These are phyloP conservation scores for Ogataea pilisensis DNA, from an alignment of 805 yeast species.

Conservation along the genomic window DNA sequence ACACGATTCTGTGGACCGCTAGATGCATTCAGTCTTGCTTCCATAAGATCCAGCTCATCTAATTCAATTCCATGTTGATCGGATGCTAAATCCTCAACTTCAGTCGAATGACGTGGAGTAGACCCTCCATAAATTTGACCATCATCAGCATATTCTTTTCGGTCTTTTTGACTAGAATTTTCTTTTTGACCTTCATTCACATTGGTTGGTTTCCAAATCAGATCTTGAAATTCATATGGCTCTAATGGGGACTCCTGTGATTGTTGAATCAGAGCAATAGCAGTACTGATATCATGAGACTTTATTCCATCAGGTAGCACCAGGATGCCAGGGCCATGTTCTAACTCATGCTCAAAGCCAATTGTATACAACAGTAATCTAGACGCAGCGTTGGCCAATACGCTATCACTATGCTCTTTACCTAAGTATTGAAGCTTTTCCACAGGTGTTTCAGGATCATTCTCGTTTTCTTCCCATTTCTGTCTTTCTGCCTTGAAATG, in stretches of 20 bases:
- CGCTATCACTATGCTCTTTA: conserved; percentile 4
- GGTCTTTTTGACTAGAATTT: conserved; percentile 4
- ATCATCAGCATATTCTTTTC: conserved; percentile 24
- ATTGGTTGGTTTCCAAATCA: not conserved
- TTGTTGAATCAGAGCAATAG: conserved; percentile 15
- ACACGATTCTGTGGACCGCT: no score
- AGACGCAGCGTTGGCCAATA: conserved; percentile 11
- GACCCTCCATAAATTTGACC: conserved; percentile 12
- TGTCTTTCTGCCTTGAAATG: conserved; percentile 23
- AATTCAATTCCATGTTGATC: conserved; percentile 29
- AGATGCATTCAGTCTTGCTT: conserved; percentile 29
- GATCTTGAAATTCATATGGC: conserved; percentile 20
- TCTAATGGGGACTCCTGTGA: conserved; percentile 22
- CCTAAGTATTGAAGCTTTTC: not conserved
- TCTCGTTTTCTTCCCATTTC: not conserved
- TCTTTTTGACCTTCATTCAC: not conserved
- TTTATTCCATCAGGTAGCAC: conserved; percentile 6
- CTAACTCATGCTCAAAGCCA: conserved; percentile 14
- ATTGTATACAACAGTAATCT: conserved; percentile 22
- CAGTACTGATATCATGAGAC: conserved; percentile 8
- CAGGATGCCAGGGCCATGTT: not conserved
- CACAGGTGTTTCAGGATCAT: not conserved
- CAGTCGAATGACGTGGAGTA: no score
- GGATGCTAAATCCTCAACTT: conserved; percentile 36
- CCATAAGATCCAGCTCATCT: conserved; percentile 38